Evolutionary conservation across 2,329 filamentous ascomycete species (phyloP).

Genomic region (Camptophora hylomeconis): DNA sequence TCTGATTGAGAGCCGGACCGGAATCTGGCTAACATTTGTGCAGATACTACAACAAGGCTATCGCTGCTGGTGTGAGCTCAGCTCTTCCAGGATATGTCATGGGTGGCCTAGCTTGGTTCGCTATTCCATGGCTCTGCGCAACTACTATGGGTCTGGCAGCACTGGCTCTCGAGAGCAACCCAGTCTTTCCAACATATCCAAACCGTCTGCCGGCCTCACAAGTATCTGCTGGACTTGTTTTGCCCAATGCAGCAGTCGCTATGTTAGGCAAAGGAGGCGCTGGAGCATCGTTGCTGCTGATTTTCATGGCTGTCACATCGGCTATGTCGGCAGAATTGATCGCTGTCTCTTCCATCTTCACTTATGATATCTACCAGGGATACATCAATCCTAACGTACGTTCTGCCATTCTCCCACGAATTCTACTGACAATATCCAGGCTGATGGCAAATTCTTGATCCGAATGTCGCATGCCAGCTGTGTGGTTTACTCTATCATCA

Average conservation of each 20-base stretch:
- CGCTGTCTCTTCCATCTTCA: constrained; percentile 75
- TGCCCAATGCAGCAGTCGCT: constrained; percentile 75
- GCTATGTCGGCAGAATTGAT: constrained; percentile 75
- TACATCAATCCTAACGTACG: constrained; percentile 59
- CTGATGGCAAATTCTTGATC: constrained; percentile 63
- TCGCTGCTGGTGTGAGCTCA: constrained; percentile 72
- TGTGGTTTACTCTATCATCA: constrained; percentile 60
- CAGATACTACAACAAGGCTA: constrained; percentile 84
- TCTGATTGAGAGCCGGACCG: background rate
- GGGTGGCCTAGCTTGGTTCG: constrained; percentile 80
- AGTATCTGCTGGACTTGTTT: constrained; percentile 68
- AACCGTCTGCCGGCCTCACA: constrained; percentile 60
- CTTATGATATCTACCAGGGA: constrained; percentile 78
- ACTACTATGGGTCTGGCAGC: constrained; percentile 80
- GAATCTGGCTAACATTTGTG: background rate
- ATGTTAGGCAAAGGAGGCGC: constrained; percentile 73
- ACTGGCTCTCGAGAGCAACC: constrained; percentile 63
- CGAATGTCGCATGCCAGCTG: constrained; percentile 65
- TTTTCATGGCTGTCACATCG: constrained; percentile 84
- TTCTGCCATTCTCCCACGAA: constrained; percentile 47
- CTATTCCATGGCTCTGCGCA: constrained; percentile 79
- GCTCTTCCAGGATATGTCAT: constrained; percentile 81
- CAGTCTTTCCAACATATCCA: constrained; percentile 42
- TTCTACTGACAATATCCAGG: too few relatives aligned
- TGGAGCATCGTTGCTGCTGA: constrained; percentile 61